Base-by-base conservation (phyloP, 2,329 filamentous ascomycete species). In the Cyphellophora europaea region DNA sequence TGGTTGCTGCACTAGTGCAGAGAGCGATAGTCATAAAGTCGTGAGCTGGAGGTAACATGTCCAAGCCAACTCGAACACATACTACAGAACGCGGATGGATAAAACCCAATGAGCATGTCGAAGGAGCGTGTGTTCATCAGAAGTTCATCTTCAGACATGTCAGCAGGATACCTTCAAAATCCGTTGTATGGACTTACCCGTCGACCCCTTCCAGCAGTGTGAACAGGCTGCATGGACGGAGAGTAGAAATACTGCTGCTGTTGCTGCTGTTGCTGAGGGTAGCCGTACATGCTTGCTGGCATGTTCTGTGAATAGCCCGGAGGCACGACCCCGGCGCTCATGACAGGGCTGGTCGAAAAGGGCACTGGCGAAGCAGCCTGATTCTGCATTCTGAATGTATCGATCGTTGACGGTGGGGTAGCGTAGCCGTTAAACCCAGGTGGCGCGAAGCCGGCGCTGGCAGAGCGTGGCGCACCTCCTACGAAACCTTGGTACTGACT, bases 401-500 rank as follows among this genome's bases (percentile, higher is more conserved):
- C 61, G 34, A 60, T 51, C 4, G 59, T 46, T 4, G 62, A 53
- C 16, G 62, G 59, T 8, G 62, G 48, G 10, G 51, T 53, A n/a
- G 59, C 48, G 41, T 64, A 68, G 30, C 60, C 61, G 23, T 51
- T 52, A 30, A 64, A 64, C 19, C 55, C 59, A 33, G 59, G 53
- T 16, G 57, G 52, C 51, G 72, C 59, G 33, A 54, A 55, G 3
- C 59, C 57, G 41, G 70, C 70, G 36, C 66, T 61, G 27, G 60
- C 63, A 31, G 49, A 58, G 4, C 61, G 59, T 14, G 62, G 60
- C 6, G 55, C 49, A 47, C 67, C 58, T 38, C 68, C 66, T 15
- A 73, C 54, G 48, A 72, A 66, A 19, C 62, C 61, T 50, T 76
- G 74, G 47, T 77, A 77, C 48, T 77, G 74, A 18, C 72, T 51